Evolutionary conservation across 2,329 filamentous ascomycete genomes (phyloP).

Genomic region (Beauveria brongniartii): DNA sequence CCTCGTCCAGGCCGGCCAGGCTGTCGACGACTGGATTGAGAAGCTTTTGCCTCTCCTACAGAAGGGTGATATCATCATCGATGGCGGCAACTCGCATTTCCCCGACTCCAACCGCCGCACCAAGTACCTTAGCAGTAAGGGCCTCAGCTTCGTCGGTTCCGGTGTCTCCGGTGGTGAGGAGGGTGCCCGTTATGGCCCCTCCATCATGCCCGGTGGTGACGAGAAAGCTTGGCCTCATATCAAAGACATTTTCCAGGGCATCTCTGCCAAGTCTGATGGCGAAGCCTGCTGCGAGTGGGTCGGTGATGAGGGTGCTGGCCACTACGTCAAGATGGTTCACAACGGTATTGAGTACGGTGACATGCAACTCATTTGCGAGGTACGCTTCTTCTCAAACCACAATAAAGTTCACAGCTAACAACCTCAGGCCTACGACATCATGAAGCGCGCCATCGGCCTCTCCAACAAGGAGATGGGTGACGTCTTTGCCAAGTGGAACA

Average conservation of each 20-base stretch:
- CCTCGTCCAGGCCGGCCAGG: constrained; percentile 95
- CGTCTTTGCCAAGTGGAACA: constrained; percentile 94
- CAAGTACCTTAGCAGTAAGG: constrained; percentile 77
- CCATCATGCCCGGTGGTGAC: constrained; percentile 97
- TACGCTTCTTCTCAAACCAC: constrained; percentile 29
- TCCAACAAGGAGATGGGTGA: constrained; percentile 92
- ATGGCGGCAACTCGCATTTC: constrained; percentile 93
- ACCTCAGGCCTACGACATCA: constrained; percentile 89
- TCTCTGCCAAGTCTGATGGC: constrained; percentile 92
- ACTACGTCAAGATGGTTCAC: constrained; percentile 99
- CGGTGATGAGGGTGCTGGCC: constrained; percentile 96
- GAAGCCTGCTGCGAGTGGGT: constrained; percentile 99
- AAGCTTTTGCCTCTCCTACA: constrained; percentile 77
- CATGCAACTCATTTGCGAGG: constrained; percentile 99
- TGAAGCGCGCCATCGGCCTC: constrained; percentile 94
- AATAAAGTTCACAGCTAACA: background rate
- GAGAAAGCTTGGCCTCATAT: constrained; percentile 97
- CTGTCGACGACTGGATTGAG: constrained; percentile 99
- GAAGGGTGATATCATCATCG: constrained; percentile 94
- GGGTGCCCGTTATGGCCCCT: constrained; percentile 94
- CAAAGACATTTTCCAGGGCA: constrained; percentile 98
- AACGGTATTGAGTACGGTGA: constrained; percentile 99
- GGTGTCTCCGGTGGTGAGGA: constrained; percentile 99
- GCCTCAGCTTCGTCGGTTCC: constrained; percentile 89
- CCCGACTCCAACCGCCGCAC: constrained; percentile 93